These are phyloP conservation scores for Prunus fruticosa DNA, from an alignment of 306 rosid species.

Conservation along the genomic window DNA sequence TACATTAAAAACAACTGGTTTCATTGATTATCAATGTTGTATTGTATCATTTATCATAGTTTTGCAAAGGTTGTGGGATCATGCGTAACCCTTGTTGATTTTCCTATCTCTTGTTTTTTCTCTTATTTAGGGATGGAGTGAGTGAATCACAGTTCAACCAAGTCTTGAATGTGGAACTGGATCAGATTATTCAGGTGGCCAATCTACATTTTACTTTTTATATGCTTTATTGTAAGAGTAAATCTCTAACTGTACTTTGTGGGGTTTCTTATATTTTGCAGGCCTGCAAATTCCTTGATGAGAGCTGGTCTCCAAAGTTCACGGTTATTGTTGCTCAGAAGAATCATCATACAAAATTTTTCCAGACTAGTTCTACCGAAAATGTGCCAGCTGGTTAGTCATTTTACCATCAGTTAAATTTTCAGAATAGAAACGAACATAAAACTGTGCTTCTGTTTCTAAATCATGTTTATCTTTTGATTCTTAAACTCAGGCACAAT, in stretches of 20 bases:
- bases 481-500: slow-evolving; percentile 55
- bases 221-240: not conserved
- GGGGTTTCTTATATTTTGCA: not conserved
- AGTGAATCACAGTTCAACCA: slow-evolving; percentile 86
- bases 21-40: not conserved
- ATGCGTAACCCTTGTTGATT: not conserved
- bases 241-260: not conserved
- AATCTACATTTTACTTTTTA: not conserved
- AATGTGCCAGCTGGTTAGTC: slow-evolving; percentile 79
- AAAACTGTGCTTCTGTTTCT: not conserved
- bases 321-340: slow-evolving; percentile 78
- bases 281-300: slow-evolving; percentile 88
- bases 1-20: not conserved
- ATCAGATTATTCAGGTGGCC: slow-evolving; percentile 74
- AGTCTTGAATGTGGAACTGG: slow-evolving; percentile 73
- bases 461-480: not conserved
- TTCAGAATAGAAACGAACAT: not conserved
- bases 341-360: slow-evolving; percentile 83
- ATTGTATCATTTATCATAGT: not conserved
- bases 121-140: slow-evolving; percentile 74
- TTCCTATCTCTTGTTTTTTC: not conserved
- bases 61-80: not conserved
- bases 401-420: not conserved
- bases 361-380: slow-evolving; percentile 56
- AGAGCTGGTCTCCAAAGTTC: slow-evolving; percentile 75